phyloP scores from a whole-genome alignment of 345 rosid genomes.

The Citrus sp. region DNA sequence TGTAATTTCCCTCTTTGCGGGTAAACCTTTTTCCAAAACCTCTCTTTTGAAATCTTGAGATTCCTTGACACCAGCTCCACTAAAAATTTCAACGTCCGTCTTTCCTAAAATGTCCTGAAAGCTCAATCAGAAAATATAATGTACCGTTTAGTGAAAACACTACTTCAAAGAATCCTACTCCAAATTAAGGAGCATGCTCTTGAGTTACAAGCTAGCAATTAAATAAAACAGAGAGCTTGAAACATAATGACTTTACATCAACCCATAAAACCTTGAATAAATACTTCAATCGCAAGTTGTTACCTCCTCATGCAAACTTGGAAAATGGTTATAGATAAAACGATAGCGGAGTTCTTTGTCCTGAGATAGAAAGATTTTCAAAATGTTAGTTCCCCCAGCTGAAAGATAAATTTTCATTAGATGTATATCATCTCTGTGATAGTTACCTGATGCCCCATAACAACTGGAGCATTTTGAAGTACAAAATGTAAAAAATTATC shows the following conservation, averaged over 20 bases:
- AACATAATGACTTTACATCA: background rate
- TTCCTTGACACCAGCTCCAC: constrained; percentile 90
- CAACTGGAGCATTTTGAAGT: constrained; percentile 91
- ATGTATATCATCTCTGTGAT: background rate
- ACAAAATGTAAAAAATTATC: constrained; percentile 93
- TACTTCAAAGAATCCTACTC: background rate
- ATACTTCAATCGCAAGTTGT: constrained; percentile 22
- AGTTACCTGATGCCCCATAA: constrained; percentile 88
- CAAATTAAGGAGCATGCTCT: background rate
- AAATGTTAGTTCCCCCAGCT: constrained; percentile 4
- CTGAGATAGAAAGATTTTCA: constrained; percentile 39
- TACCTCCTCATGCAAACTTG: constrained; percentile 80
- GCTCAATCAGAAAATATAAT: constrained; percentile 3
- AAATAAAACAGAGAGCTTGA: background rate
- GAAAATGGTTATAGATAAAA: constrained; percentile 90
- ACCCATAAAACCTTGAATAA: constrained; percentile 13
- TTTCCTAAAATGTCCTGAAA: constrained; percentile 85
- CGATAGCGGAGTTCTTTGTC: constrained; percentile 87
- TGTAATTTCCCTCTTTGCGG: constrained; percentile 91
- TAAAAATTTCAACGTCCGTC: constrained; percentile 83
- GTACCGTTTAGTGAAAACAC: background rate
- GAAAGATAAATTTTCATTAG: background rate
- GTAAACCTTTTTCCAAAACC: constrained; percentile 79
- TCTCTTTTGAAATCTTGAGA: constrained; percentile 93
- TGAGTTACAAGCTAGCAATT: background rate